These are phyloP conservation scores for Meira nashicola DNA, from an alignment of 1,284 basidiomycete genomes.

Conservation along the genomic window DNA sequence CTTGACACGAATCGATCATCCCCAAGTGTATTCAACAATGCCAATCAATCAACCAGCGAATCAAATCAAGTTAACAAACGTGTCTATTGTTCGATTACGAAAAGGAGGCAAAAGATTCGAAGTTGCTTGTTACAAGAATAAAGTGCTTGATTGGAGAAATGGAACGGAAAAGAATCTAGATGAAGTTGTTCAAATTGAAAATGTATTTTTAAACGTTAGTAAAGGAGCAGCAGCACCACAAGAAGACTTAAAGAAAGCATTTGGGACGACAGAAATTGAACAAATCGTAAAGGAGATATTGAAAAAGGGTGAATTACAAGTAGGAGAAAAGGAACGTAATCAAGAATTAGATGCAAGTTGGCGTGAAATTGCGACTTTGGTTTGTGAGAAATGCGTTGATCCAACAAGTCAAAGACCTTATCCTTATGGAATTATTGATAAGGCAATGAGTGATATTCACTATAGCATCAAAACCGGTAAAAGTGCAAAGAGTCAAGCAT, in stretches of 20 bases:
- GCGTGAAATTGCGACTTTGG: conserved; percentile 87
- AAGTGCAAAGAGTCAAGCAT: conserved; percentile 73
- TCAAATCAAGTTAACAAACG: conserved; percentile 71
- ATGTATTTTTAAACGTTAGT: conserved; percentile 91
- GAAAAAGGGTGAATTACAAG: conserved; percentile 92
- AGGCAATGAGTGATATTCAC: conserved; percentile 90
- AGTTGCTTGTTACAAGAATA: conserved; percentile 98
- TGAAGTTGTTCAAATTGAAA: conserved; percentile 93
- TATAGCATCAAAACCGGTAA: conserved; percentile 84
- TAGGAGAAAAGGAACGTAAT: conserved; percentile 91
- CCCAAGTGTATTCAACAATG: conserved; percentile 3
- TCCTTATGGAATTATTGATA: conserved; percentile 93
- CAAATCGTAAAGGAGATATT: conserved; percentile 79
- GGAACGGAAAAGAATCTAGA: conserved; percentile 90
- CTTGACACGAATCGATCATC: not conserved
- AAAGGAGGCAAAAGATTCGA: conserved; percentile 98
- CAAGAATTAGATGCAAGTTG: conserved; percentile 78
- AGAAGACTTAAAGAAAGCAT: conserved; percentile 85
- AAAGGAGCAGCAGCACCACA: conserved; percentile 89
- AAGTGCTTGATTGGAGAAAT: conserved; percentile 90
- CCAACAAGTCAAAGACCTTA: conserved; percentile 82
- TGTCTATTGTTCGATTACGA: conserved; percentile 88
- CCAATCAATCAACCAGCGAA: conserved; percentile 25
- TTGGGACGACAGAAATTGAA: conserved; percentile 69
- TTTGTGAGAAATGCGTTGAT: conserved; percentile 92